Evolutionary conservation across 805 yeast species (phyloP).

Genomic region (Metschnikowia kunwiensis): DNA sequence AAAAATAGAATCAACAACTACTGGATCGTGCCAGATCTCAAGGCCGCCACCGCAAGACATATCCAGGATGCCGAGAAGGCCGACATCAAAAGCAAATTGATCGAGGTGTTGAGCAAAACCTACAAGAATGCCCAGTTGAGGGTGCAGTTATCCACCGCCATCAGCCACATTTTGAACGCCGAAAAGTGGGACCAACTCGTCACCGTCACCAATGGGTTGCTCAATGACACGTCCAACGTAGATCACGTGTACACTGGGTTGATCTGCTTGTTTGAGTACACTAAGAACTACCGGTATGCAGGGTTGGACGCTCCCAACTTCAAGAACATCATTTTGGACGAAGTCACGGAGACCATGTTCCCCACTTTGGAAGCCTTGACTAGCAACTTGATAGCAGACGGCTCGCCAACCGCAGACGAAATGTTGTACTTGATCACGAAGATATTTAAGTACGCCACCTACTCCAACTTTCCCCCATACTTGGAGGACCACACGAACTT

Average conservation of each 20-base stretch:
- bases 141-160: slow-evolving; percentile 56
- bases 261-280: slow-evolving; percentile 39
- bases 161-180: slow-evolving; percentile 50
- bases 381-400: slow-evolving; percentile 28
- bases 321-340: slow-evolving; percentile 40
- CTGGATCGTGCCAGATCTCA: slow-evolving; percentile 38
- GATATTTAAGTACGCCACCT: slow-evolving; percentile 40
- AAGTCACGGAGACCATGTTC: slow-evolving; percentile 32
- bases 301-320: slow-evolving; percentile 43
- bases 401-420: slow-evolving; percentile 15
- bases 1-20: slow-evolving; percentile 38
- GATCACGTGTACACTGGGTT: slow-evolving; percentile 40
- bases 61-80: slow-evolving; percentile 36
- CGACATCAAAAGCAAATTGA: slow-evolving; percentile 34
- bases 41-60: slow-evolving; percentile 21
- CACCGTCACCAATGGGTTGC: slow-evolving; percentile 12
- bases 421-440: slow-evolving; percentile 41
- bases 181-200: slow-evolving; percentile 45
- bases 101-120: slow-evolving; percentile 33
- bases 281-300: slow-evolving; percentile 40
- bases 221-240: slow-evolving; percentile 32
- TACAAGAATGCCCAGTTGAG: slow-evolving; percentile 38
- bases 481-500: slow-evolving; percentile 34
- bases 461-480: slow-evolving; percentile 36
- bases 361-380: slow-evolving; percentile 36